These are phyloP conservation scores for Penicillium thymicola DNA, from an alignment of 2,329 filamentous ascomycete species.

Conservation along the genomic window DNA sequence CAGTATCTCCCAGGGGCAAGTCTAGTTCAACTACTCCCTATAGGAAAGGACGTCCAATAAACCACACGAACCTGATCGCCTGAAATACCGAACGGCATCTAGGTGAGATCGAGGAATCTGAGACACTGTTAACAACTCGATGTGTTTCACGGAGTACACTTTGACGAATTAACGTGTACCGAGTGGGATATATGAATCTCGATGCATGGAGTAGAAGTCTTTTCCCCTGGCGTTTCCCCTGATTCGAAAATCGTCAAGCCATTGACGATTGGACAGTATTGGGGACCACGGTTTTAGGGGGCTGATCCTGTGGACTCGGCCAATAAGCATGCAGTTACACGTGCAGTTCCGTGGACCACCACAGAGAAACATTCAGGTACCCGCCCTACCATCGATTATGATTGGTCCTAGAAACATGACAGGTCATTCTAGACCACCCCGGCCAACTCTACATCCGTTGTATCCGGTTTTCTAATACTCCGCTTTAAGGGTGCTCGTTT, in stretches of 20 bases:
- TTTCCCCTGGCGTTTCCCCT: constrained; percentile 12
- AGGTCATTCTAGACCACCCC: constrained; percentile 20
- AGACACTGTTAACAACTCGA: constrained; percentile 10
- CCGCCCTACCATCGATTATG: constrained; percentile 12
- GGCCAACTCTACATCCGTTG: background rate
- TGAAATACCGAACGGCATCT: constrained; percentile 20
- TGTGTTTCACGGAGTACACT: background rate
- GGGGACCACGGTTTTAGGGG: constrained; percentile 20
- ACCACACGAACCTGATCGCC: background rate
- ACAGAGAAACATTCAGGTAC: constrained; percentile 23
- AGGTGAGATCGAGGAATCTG: constrained; percentile 26
- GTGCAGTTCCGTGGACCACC: constrained; percentile 12
- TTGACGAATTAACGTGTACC: background rate
- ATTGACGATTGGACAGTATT: constrained; percentile 6
- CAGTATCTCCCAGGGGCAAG: background rate
- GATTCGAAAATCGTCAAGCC: constrained; percentile 19
- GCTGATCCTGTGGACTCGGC: constrained; percentile 5
- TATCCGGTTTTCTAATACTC: background rate
- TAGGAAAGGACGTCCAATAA: constrained; percentile 3
- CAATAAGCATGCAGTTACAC: constrained; percentile 17
- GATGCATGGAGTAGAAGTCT: background rate
- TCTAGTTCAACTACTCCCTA: too few relatives aligned
- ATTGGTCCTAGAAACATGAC: constrained; percentile 20
- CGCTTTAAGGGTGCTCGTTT: background rate
- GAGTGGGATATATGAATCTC: background rate